phyloP scores from a whole-genome alignment of 106 monocot genomes.

The Ottelia alismoides region DNA sequence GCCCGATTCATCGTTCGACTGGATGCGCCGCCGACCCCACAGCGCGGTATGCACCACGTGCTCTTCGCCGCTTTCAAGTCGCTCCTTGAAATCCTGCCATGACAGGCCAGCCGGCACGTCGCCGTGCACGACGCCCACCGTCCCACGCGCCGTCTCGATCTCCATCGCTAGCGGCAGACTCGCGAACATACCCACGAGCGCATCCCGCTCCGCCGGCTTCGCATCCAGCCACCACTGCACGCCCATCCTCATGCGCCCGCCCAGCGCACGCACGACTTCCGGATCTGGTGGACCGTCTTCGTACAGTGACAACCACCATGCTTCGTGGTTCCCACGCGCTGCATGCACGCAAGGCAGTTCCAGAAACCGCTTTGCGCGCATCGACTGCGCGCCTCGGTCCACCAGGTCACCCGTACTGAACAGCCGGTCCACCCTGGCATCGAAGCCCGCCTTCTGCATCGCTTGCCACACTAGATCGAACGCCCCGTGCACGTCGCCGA shows the following conservation, averaged over 20 bases:
- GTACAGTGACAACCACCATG: not conserved
- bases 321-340: not conserved
- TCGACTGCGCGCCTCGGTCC: not conserved
- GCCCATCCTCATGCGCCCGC: no score
- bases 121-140: not conserved
- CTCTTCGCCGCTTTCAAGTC: not conserved
- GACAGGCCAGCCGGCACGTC: not conserved
- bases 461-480: not conserved
- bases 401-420: not conserved
- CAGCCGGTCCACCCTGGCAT: not conserved
- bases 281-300: no score
- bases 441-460: not conserved
- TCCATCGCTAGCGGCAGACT: not conserved
- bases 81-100: no score
- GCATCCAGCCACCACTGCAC: not conserved
- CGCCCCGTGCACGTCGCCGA: not conserved
- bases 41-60: not conserved
- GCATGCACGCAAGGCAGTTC: not conserved
- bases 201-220: not conserved
- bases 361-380: not conserved
- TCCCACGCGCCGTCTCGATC: not conserved
- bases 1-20: not conserved
- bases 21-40: not conserved
- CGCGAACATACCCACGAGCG: not conserved
- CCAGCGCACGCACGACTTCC: no score